Conservation (phyloP, 352 stramenopile genomes). For the Aphanomyces cochlioides region DNA sequence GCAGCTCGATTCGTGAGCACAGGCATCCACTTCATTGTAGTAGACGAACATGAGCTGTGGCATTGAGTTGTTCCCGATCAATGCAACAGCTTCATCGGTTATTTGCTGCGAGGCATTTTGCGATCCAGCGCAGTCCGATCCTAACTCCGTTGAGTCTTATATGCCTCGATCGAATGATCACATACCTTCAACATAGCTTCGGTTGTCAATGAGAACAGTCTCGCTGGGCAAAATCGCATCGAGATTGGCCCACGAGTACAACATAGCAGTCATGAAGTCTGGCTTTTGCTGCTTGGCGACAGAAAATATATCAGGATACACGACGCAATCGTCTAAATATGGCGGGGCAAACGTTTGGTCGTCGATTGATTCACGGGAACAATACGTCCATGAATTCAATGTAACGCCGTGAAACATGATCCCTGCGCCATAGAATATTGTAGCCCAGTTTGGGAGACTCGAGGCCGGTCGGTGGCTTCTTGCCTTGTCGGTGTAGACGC, state of each 20-base stretch:
- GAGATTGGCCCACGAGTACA: conserved; percentile 20
- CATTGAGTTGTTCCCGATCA: conserved; percentile 4
- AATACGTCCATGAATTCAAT: conserved; percentile 26
- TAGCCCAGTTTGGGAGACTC: conserved; percentile 29
- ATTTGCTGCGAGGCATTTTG: conserved; percentile 6
- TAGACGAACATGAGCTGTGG: conserved; percentile 22
- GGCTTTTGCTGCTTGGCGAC: conserved; percentile 27
- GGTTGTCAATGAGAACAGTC: conserved; percentile 17
- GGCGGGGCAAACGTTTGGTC: neutral
- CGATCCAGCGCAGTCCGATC: conserved; percentile 17
- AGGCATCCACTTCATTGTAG: conserved; percentile 16
- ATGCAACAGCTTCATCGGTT: neutral
- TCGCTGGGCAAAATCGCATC: conserved; percentile 24
- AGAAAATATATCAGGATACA: conserved; percentile 27
- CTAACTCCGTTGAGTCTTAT: neutral
- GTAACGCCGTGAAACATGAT: conserved; percentile 30
- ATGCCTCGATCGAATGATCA: too few species aligned
- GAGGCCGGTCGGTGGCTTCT: conserved; percentile 21
- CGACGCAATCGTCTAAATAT: conserved; percentile 19
- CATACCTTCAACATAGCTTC: conserved; percentile 3
- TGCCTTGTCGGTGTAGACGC: conserved; percentile 26
- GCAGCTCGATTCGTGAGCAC: conserved; percentile 26
- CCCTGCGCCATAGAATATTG: conserved; percentile 27
- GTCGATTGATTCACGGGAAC: conserved; percentile 5
- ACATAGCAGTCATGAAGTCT: conserved; percentile 18